Percentiles rank a stretch among this genome's conserved stretches.
Conservation (phyloP, 2,329 filamentous ascomycete species). For the Microcyclospora tardicrescens region DNA sequence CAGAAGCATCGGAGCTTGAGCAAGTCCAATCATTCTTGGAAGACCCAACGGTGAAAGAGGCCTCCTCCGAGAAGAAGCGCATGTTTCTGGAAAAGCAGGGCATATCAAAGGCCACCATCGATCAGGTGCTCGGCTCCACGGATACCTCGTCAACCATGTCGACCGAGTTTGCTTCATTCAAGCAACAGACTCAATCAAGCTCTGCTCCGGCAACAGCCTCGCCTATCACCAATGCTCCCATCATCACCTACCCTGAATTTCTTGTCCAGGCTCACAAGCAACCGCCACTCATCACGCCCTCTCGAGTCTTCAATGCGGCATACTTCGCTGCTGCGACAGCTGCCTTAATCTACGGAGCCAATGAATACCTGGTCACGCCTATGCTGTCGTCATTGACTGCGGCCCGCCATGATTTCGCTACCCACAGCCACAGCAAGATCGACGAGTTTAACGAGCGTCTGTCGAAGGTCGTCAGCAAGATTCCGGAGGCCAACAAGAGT, state of each 20-base stretch:
- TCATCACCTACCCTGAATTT: constrained; percentile 56
- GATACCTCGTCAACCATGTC: background rate
- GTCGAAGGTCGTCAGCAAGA: constrained; percentile 18
- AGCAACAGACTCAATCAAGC: constrained; percentile 6
- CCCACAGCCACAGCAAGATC: constrained; percentile 39
- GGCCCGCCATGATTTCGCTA: constrained; percentile 45
- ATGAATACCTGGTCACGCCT: constrained; percentile 53
- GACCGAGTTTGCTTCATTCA: constrained; percentile 16
- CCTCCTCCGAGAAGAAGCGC: constrained; percentile 57
- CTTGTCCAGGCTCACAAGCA: constrained; percentile 45
- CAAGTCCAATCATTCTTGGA: constrained; percentile 65
- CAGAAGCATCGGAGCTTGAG: constrained; percentile 33
- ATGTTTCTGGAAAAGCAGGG: constrained; percentile 70
- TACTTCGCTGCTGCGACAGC: constrained; percentile 45
- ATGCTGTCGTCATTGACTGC: constrained; percentile 43
- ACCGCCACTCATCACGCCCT: constrained; percentile 45
- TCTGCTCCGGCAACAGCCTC: constrained; percentile 13
- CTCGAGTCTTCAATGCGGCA: constrained; percentile 42
- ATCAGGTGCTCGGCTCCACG: constrained; percentile 42
- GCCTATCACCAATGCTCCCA: constrained; percentile 38
- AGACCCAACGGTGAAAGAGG: constrained; percentile 57
- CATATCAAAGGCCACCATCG: constrained; percentile 52
- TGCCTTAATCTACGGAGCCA: constrained; percentile 53
- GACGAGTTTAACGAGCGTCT: constrained; percentile 44
- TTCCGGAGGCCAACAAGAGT: constrained; percentile 10